Evolutionary conservation across 345 rosid genomes (phyloP), one percentile per base, ranked within the genome.

Genomic region (Kandelia obovata): DNA sequence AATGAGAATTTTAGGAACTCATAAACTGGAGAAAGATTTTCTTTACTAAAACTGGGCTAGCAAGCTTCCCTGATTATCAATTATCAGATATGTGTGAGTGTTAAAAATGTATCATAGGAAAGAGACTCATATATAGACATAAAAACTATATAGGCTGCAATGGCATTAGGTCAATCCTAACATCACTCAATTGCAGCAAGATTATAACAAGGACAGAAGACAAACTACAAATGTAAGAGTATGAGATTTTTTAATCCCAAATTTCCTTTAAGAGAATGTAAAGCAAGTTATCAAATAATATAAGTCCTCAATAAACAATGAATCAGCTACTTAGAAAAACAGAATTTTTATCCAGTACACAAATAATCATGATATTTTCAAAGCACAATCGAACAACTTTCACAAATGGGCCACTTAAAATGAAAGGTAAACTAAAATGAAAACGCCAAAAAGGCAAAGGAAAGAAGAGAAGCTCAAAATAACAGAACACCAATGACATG

Each of bases 141-240:
- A 10, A 2, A 2, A 39, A 39, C 11, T 39, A 10, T 39, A 2
- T 10, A 39, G 3, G 15, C 11, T 10, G 46, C 11, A 2, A 39
- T 39, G 5, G 46, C 46, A 39, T 16, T 9, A 39, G 15, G 46
- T 39, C 46, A 39, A 39, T 39, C 3, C 43, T n/a, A 11, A 26
- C 19, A 25, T 53, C 10, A 66, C 25, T 23, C 39, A 5, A 58
- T 23, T 15, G 30, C 37, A 53, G 60, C 28, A 39, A 11, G 32
- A 43, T 20, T 11, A 56, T 10, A 31, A 58, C 6, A 7, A 16
- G 66, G 27, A 66, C 63, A 37, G 16, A 66, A n/a, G 13, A 35
- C 53, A 67, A 68, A 58, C 31, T 52, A 61, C 37, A 46, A 73
- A 57, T 56, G 47, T 15, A 39, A 66, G 67, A 28, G 39, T 27